Evolutionary conservation across 208 protist genomes (phyloP), one percentile per base, ranked within the genome.

Genomic region (Leishmania lainsoni): DNA sequence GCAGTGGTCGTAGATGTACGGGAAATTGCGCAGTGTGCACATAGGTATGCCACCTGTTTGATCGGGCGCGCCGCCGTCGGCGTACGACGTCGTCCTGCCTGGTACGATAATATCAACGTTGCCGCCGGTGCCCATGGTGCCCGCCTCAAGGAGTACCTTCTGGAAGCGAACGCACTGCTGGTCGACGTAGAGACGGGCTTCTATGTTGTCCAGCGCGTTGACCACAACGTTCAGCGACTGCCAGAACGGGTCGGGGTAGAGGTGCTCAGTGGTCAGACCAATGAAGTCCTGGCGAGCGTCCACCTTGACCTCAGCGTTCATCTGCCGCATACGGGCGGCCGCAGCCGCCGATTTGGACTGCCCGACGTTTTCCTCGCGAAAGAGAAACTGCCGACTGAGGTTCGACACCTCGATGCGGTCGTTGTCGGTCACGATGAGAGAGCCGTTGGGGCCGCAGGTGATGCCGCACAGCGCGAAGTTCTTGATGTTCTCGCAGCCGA

Each of bases 11-110:
- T 99, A 99, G 35, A 94, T 93, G 92, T 99, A 98, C 17, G 99
- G 99, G 90, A 99, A 99, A 87, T 99, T 99, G 83, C 99, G 98
- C 22, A 99, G 90, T 22, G 99, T 99, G 86, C 99, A 99, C 79
- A 99, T 97, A 26, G 99, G 99, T 82, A 99, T 99, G 70, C 93
- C 94, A 51, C 91, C 92, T 68, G 99, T 98, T 87, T 99, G 98
- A 78, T 99, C 98, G 6, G 99, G 99, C 77, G 99, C 99, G 20
- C 92, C 91, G 66, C 97, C 98, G 10, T 98, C 95, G 16, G 94
- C 83, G 92, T 99, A 99, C 22, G 93, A 99, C 77, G 99, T 98
- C 9, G 99, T 99, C 70, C 99, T 88, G 20, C 87, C 73, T 9
- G 99, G 99, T 22, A 99, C 93, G 56, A 99, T 96, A 39, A 99